phyloP scores from a whole-genome alignment of 2,329 filamentous ascomycete species.

The Botrytis fabae region DNA sequence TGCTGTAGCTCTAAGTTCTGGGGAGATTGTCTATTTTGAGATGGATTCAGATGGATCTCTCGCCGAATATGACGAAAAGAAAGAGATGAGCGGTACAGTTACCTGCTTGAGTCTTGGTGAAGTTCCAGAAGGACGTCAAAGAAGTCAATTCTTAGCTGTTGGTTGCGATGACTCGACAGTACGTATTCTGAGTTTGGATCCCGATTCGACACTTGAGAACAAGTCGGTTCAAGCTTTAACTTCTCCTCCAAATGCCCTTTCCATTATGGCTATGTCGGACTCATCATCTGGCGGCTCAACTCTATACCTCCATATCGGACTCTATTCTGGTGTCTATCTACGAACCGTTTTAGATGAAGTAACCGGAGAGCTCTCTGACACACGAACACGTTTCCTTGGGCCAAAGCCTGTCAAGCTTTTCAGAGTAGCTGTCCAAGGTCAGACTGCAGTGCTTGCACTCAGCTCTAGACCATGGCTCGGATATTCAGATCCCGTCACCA shows the following conservation, averaged over 20 bases:
- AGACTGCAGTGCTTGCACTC: conserved; percentile 82
- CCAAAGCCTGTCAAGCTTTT: conserved; percentile 88
- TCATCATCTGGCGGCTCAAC: conserved; percentile 86
- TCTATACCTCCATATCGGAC: conserved; percentile 90
- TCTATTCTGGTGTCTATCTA: conserved; percentile 94
- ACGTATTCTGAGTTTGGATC: conserved; percentile 84
- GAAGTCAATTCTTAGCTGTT: conserved; percentile 92
- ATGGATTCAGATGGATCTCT: conserved; percentile 90
- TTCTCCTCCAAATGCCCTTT: conserved; percentile 82
- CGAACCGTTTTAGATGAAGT: conserved; percentile 93
- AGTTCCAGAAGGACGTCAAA: conserved; percentile 82
- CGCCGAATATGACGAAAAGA: conserved; percentile 92
- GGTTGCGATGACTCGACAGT: conserved; percentile 97
- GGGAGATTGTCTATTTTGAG: conserved; percentile 97
- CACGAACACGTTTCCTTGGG: conserved; percentile 89
- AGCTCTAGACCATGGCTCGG: conserved; percentile 96
- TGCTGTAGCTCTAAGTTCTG: conserved; percentile 88
- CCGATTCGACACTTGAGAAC: conserved; percentile 85
- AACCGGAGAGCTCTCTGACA: conserved; percentile 93
- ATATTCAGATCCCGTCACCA: conserved; percentile 84
- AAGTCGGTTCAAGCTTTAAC: conserved; percentile 94
- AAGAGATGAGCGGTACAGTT: conserved; percentile 92
- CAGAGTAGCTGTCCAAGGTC: conserved; percentile 82
- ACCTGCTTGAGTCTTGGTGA: conserved; percentile 92
- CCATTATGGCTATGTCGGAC: conserved; percentile 94